These are phyloP conservation scores for Periconia sp. DNA, from an alignment of 2,329 filamentous ascomycete species.

Conservation along the genomic window DNA sequence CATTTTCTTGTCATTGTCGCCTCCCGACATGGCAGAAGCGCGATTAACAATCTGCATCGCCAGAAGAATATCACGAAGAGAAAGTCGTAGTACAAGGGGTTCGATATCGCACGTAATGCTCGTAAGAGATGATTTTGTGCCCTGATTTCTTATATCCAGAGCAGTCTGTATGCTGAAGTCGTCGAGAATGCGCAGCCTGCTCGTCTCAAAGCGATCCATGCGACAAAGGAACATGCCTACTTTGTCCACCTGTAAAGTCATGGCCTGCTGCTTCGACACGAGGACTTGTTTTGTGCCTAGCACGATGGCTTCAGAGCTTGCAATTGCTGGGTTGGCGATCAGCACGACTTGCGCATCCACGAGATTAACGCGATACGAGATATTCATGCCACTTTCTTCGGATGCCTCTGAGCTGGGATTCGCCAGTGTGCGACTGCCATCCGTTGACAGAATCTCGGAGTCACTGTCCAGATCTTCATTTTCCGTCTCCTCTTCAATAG, in stretches of 20 bases:
- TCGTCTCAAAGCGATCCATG: slow-evolving; percentile 96
- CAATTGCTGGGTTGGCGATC: slow-evolving; percentile 88
- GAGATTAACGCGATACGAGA: slow-evolving; percentile 89
- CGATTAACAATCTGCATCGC: slow-evolving; percentile 90
- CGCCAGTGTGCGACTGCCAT: slow-evolving; percentile 25
- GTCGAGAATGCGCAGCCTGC: slow-evolving; percentile 86
- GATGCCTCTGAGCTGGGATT: slow-evolving; percentile 26
- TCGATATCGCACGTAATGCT: slow-evolving; percentile 88
- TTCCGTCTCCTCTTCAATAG: slow-evolving; percentile 60
- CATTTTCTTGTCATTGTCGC: slow-evolving; percentile 47
- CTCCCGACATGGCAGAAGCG: slow-evolving; percentile 81
- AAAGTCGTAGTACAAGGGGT: slow-evolving; percentile 85
- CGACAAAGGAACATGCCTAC: slow-evolving; percentile 98
- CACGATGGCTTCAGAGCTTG: slow-evolving; percentile 93
- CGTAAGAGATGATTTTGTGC: slow-evolving; percentile 62
- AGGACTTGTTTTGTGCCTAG: slow-evolving; percentile 91
- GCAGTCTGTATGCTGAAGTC: slow-evolving; percentile 92
- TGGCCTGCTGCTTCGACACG: slow-evolving; percentile 88
- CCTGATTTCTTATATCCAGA: slow-evolving; percentile 71
- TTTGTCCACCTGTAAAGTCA: slow-evolving; percentile 90
- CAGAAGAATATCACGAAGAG: slow-evolving; percentile 89
- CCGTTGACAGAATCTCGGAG: slow-evolving; percentile 39
- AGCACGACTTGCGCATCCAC: slow-evolving; percentile 96
- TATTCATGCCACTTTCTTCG: slow-evolving; percentile 59
- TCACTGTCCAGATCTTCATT: slow-evolving; percentile 52